phyloP scores from a whole-genome alignment of 192 early-diverging fungal species.

The Coemansia sp. region DNA sequence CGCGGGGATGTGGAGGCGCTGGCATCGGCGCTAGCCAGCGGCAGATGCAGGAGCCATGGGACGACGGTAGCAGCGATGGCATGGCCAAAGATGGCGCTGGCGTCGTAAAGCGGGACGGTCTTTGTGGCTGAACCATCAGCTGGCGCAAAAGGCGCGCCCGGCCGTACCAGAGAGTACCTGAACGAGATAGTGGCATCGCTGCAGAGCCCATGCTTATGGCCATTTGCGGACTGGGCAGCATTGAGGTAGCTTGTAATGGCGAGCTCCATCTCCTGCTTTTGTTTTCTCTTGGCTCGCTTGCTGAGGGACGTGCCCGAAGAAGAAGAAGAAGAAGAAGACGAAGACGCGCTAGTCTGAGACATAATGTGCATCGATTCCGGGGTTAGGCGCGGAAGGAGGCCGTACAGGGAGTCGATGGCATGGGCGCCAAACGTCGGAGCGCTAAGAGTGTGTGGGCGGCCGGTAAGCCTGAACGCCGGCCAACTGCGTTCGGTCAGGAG shows the following conservation, averaged over 20 bases:
- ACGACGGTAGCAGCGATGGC: constrained; percentile 10
- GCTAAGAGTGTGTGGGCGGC: constrained; percentile 21
- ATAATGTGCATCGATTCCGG: constrained; percentile 3
- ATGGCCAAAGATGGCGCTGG: constrained; percentile 24
- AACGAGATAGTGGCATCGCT: constrained; percentile 1
- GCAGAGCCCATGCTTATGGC: neutral
- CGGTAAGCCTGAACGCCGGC: constrained; percentile 18
- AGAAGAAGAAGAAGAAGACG: neutral
- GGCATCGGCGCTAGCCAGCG: neutral
- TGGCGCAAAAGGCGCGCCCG: constrained; percentile 3
- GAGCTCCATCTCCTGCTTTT: constrained; percentile 3
- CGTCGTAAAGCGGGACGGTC: constrained; percentile 34
- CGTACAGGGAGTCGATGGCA: constrained; percentile 26
- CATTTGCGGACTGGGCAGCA: neutral
- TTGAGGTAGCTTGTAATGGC: neutral
- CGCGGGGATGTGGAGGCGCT: neutral
- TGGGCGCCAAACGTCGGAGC: constrained; percentile 23
- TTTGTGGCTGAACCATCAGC: constrained; percentile 12
- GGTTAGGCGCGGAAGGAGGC: constrained; percentile 17
- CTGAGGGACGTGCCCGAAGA: neutral
- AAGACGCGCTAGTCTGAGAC: neutral
- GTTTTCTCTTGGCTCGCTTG: neutral
- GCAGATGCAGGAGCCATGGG: constrained; percentile 32
- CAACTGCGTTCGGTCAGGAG: constrained; percentile 26
- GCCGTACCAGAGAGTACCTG: constrained; percentile 11